phyloP scores from a whole-genome alignment of 179 eudicot species.

The Silene noctiflora region DNA sequence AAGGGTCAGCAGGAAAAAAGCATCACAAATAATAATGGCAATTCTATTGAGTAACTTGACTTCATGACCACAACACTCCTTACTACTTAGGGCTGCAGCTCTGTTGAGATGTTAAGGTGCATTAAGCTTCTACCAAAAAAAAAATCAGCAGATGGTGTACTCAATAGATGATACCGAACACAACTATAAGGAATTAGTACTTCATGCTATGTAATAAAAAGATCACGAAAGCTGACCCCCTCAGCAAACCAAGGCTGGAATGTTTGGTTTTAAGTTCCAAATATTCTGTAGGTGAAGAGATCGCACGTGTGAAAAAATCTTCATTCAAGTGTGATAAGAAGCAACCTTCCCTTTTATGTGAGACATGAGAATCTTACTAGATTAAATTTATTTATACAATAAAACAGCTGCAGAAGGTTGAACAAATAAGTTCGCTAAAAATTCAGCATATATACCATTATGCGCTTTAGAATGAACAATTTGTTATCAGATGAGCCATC shows the following conservation, averaged over 20 bases:
- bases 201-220: not conserved
- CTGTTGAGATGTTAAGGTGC: not conserved
- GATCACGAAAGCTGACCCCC: not conserved
- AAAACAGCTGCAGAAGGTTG: not conserved
- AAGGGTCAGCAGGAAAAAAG: not conserved
- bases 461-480: constrained; percentile 87
- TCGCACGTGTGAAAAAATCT: not conserved
- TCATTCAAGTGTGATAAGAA: not conserved
- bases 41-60: not conserved
- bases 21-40: not conserved
- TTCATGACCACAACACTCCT: not conserved
- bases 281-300: constrained; percentile 1
- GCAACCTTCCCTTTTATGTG: not conserved
- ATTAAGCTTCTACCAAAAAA: not conserved
- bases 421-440: not conserved
- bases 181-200: not conserved
- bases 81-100: not conserved
- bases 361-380: not conserved
- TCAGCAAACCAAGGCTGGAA: not conserved
- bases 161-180: not conserved
- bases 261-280: not conserved
- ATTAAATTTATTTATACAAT: not conserved
- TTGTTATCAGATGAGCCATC: constrained; percentile 34
- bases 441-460: constrained; percentile 66
- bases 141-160: not conserved